These are phyloP conservation scores for Pelargonium australe DNA, from an alignment of 441 rosid species.

Conservation along the genomic window DNA sequence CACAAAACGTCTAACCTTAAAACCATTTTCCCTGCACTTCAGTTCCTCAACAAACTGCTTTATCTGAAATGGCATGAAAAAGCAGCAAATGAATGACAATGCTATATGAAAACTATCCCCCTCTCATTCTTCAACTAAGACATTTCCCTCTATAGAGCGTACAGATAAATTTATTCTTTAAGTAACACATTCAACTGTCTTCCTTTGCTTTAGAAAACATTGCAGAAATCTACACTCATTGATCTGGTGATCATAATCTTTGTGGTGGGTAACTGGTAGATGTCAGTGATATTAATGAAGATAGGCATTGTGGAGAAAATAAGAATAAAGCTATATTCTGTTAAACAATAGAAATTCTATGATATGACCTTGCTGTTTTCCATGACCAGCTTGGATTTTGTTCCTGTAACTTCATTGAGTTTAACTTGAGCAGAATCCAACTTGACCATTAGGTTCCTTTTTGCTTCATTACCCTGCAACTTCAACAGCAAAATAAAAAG, in stretches of 20 bases:
- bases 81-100: neutral
- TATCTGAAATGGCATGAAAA: slow-evolving; percentile 35
- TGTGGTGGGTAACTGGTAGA: neutral
- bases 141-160: no score
- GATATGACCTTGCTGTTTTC: slow-evolving; percentile 46
- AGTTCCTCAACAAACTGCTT: slow-evolving; percentile 39
- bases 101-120: slow-evolving; percentile 11
- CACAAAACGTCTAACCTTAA: slow-evolving; percentile 37
- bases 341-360: neutral
- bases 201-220: neutral
- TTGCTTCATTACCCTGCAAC: slow-evolving; percentile 28
- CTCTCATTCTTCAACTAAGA: neutral
- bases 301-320: no score
- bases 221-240: neutral
- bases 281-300: no score
- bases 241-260: neutral
- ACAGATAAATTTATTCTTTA: slow-evolving; percentile 1
- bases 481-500: slow-evolving; percentile 13
- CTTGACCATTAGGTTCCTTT: slow-evolving; percentile 26
- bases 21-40: slow-evolving; percentile 40
- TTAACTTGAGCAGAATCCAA: slow-evolving; percentile 44
- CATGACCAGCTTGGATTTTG: slow-evolving; percentile 34
- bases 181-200: neutral
- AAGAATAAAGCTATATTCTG: neutral
- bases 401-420: slow-evolving; percentile 36